Conservation (phyloP, 495 filamentous ascomycete species). For the Neurospora sublineolata region DNA sequence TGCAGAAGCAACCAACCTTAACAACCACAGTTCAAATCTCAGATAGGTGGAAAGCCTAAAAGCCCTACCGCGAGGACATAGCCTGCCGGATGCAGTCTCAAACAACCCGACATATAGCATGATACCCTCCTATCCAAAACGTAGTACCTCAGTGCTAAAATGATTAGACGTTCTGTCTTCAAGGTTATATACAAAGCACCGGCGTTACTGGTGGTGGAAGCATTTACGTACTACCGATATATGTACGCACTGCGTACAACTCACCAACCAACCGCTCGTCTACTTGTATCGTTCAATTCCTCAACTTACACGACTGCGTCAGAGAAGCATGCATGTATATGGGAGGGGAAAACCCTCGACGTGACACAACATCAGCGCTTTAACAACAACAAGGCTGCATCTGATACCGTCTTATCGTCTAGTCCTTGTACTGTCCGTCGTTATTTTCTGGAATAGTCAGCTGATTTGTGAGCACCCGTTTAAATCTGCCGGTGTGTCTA, state of each 20-base stretch:
- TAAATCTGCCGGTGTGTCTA: too few relatives aligned
- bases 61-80: neutral
- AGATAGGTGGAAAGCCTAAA: neutral
- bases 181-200: neutral
- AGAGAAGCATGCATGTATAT: neutral
- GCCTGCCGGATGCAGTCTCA: neutral
- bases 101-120: neutral
- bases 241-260: slow-evolving; percentile 1
- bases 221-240: neutral
- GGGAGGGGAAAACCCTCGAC: neutral
- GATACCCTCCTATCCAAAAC: neutral
- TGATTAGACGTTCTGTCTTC: neutral
- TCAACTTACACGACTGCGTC: neutral
- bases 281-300: neutral
- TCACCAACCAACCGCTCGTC: neutral
- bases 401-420: neutral
- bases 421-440: neutral
- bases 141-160: too few relatives aligned
- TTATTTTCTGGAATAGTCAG: neutral
- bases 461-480: too few relatives aligned
- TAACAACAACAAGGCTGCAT: neutral
- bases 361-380: neutral
- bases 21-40: neutral
- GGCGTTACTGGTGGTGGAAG: neutral
- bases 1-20: neutral